Conservation (phyloP, 1,284 basidiomycete genomes). For the Malassezia sympodialis region DNA sequence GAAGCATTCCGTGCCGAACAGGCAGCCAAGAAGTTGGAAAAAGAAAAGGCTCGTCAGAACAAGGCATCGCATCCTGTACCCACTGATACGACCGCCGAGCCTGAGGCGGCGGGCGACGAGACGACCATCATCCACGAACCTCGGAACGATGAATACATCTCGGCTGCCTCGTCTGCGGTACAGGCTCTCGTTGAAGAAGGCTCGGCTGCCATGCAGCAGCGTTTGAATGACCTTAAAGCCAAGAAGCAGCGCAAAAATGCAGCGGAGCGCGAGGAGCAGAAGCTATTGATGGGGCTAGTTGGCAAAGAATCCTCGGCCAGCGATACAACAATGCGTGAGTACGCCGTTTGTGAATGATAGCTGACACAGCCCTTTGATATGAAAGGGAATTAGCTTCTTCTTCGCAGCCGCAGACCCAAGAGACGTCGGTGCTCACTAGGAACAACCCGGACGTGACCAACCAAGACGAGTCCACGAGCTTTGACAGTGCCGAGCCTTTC, state of each 20-base stretch:
- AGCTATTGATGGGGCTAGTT: slow-evolving; percentile 9
- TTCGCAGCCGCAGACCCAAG: not conserved
- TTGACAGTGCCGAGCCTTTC: slow-evolving; percentile 2
- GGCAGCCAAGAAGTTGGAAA: slow-evolving; percentile 11
- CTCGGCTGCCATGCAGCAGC: slow-evolving; percentile 10
- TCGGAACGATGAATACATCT: slow-evolving; percentile 3
- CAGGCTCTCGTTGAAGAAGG: slow-evolving; percentile 2
- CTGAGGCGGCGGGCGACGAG: slow-evolving; percentile 2
- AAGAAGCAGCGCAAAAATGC: slow-evolving; percentile 21
- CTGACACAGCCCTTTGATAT: slow-evolving; percentile 6
- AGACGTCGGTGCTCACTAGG: not conserved
- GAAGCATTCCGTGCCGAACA: slow-evolving; percentile 19
- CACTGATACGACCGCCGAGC: not conserved
- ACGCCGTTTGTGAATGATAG: not conserved
- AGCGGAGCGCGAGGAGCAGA: slow-evolving; percentile 16
- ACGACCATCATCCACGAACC: slow-evolving; percentile 12
- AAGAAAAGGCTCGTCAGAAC: slow-evolving; percentile 4
- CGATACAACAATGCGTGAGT: slow-evolving; percentile 6
- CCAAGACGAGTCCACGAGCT: not conserved
- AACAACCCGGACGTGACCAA: not conserved
- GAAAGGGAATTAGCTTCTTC: slow-evolving; percentile 7
- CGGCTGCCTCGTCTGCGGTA: slow-evolving; percentile 2
- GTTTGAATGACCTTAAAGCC: slow-evolving; percentile 11
- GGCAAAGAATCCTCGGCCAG: not conserved
- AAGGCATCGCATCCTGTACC: not conserved